Evolutionary conservation across 202 grass and related monocot genomes (phyloP).

Genomic region (Digitaria exilis): DNA sequence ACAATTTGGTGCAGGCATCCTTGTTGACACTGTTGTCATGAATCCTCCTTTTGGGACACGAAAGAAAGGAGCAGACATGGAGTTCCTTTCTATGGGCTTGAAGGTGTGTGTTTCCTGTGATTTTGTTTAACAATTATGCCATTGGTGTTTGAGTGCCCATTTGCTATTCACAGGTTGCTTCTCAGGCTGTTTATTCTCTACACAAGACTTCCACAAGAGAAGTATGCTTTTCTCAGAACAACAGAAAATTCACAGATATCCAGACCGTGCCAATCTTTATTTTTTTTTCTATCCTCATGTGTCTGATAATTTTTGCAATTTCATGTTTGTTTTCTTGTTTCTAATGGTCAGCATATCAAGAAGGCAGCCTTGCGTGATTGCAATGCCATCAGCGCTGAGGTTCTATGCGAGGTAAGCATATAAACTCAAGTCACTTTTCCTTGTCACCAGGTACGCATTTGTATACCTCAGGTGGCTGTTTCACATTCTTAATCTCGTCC

Average conservation of each 20-base stretch:
- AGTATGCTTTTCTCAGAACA: conserved; percentile 45
- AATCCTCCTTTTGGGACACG: conserved; percentile 93
- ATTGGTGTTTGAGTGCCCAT: conserved; percentile 22
- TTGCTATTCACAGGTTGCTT: conserved; percentile 65
- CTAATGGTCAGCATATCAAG: conserved; percentile 64
- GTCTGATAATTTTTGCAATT: background rate
- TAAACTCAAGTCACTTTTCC: background rate
- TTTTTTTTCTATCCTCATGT: background rate
- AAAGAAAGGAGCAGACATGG: conserved; percentile 83
- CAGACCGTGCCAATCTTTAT: background rate
- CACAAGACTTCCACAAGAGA: conserved; percentile 98
- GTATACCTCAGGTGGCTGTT: background rate
- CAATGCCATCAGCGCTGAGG: conserved; percentile 57
- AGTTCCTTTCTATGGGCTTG: conserved; percentile 82
- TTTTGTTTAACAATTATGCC: background rate
- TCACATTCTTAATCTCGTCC: background rate
- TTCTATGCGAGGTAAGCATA: conserved; percentile 70
- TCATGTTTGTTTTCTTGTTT: conserved; percentile 1
- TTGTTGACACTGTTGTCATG: conserved; percentile 91
- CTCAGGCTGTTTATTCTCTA: conserved; percentile 84
- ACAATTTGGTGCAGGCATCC: conserved; percentile 52
- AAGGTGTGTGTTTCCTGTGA: conserved; percentile 45
- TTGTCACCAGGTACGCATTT: background rate
- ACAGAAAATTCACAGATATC: background rate
- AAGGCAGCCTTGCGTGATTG: conserved; percentile 61